Base-by-base conservation (phyloP, 768 basidiomycete genomes). In the Postia placenta region DNA sequence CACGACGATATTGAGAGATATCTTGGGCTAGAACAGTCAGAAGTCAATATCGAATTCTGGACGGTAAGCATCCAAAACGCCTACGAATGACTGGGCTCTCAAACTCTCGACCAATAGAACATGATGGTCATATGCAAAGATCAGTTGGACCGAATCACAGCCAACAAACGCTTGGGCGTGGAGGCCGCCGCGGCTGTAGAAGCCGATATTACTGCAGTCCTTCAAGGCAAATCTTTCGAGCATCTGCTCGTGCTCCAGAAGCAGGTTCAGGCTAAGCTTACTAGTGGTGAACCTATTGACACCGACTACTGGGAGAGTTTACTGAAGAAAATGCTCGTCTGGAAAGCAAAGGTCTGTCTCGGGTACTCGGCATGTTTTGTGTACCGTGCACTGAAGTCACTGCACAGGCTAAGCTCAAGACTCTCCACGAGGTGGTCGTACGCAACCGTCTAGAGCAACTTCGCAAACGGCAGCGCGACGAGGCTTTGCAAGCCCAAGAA, bases 71-170 rank as follows among this genome's bases (percentile, higher is more conserved):
- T 36, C 53, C 26, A 26, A 47, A 6, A 17, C 44, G 37, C 48
- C 12, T 14, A 45, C 48, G 14, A 5, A 59, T 45, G 28, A 22
- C 26, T 19, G 5, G 9, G 37, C 41, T 38, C 11, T 2, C 14
- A 28, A 35, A 22, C 49, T 20, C 42, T 47, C 41, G 23, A 37
- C 11, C 11, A 36, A 9, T 58, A 96, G 90, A 88, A 96, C 58
- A 96, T 99, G 92, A 88, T 94, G 82, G 89, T 95, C 7, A 85
- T 99, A 3, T 96, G 92, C 67, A 90, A 92, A 59, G 87, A 95
- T 64, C 83, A 85, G 17, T 64, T 97, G 24, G 92, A 96, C 42
- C 75, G 79, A 35, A 78, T 94, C 59, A 81, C 79, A 57, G 70
- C 68, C 33, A 77, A 72, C 64, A 75, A 74, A 56, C 71, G 74